These are phyloP conservation scores for Aspergillus cavernicola DNA, from an alignment of 495 filamentous ascomycete genomes.

Conservation along the genomic window DNA sequence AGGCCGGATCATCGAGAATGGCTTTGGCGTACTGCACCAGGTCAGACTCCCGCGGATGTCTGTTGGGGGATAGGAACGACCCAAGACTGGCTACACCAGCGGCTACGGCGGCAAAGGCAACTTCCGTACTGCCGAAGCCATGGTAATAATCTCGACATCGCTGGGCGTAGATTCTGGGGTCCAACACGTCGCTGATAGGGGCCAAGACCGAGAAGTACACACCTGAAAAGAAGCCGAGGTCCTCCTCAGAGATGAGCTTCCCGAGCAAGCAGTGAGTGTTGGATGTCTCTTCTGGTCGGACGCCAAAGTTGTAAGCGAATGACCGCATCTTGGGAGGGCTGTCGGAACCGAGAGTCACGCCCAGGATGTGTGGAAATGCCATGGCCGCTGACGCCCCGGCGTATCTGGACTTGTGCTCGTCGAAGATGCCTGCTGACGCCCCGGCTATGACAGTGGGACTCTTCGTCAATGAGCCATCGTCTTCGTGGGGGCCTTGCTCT, in stretches of 20 bases:
- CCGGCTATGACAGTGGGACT: conserved; percentile 17
- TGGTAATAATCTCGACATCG: conserved; percentile 30
- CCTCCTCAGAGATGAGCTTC: conserved; percentile 25
- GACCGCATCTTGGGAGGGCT: conserved; percentile 26
- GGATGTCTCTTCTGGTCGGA: conserved; percentile 30
- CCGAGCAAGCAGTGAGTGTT: conserved; percentile 20
- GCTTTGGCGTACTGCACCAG: conserved; percentile 31
- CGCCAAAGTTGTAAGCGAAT: conserved; percentile 32
- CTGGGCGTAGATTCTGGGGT: conserved; percentile 26
- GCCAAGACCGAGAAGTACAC: conserved; percentile 24
- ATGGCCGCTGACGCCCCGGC: conserved; percentile 29
- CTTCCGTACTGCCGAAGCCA: conserved; percentile 12
- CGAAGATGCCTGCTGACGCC: conserved; percentile 27
- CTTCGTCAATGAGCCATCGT: conserved; percentile 14
- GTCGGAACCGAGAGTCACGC: conserved; percentile 27
- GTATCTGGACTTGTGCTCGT: conserved; percentile 31
- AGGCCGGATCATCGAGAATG: conserved; percentile 31
- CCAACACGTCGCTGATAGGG: conserved; percentile 25
- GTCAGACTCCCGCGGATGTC: conserved; percentile 27
- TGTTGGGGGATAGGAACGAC: conserved; percentile 27
- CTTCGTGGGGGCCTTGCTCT: conserved; percentile 7
- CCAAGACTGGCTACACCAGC: conserved; percentile 29
- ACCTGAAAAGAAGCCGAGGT: conserved; percentile 20
- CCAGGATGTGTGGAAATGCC: conserved; percentile 33
- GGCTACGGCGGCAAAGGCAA: conserved; percentile 28